Percentiles rank a stretch among this genome's conserved stretches.
Evolutionary conservation across 1,284 basidiomycete species (phyloP).

Genomic region (Waitea zeae): DNA sequence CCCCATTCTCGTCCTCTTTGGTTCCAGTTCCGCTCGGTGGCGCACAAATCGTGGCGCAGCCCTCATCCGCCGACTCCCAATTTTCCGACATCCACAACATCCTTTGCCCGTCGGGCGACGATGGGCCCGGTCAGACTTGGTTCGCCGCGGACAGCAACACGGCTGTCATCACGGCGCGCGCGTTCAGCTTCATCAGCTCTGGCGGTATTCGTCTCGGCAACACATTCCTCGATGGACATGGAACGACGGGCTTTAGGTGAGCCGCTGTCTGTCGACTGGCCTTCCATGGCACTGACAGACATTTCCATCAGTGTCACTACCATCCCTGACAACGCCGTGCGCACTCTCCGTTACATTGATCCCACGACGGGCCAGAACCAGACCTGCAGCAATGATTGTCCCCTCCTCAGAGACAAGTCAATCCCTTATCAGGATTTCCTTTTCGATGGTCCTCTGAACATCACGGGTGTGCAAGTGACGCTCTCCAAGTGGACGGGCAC

Average conservation of each 20-base stretch:
- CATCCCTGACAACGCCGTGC: slow-evolving; percentile 76
- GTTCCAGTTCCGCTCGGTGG: slow-evolving; percentile 67
- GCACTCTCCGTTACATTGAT: slow-evolving; percentile 65
- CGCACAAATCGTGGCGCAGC: slow-evolving; percentile 52
- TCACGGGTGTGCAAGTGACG: slow-evolving; percentile 76
- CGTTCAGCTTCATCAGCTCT: slow-evolving; percentile 54
- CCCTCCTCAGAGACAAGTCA: slow-evolving; percentile 54
- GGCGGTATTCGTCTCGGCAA: slow-evolving; percentile 83
- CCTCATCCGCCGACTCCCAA: slow-evolving; percentile 42
- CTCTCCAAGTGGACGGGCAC: slow-evolving; percentile 63
- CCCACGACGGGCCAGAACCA: slow-evolving; percentile 52
- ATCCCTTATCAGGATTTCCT: slow-evolving; percentile 83
- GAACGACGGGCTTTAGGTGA: slow-evolving; percentile 77
- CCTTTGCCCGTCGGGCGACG: slow-evolving; percentile 68
- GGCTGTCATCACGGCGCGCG: slow-evolving; percentile 60
- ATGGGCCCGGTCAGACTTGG: slow-evolving; percentile 77
- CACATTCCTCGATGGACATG: slow-evolving; percentile 65
- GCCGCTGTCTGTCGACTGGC: slow-evolving; percentile 10
- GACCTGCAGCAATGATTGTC: slow-evolving; percentile 58
- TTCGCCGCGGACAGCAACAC: slow-evolving; percentile 57
- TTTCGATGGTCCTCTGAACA: slow-evolving; percentile 39
- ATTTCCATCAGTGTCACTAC: slow-evolving; percentile 46
- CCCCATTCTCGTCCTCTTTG: slow-evolving; percentile 79
- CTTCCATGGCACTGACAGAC: not conserved
- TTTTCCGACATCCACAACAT: slow-evolving; percentile 62